Base-by-base conservation (phyloP, 345 rosid genomes). In the Acer campestre region DNA sequence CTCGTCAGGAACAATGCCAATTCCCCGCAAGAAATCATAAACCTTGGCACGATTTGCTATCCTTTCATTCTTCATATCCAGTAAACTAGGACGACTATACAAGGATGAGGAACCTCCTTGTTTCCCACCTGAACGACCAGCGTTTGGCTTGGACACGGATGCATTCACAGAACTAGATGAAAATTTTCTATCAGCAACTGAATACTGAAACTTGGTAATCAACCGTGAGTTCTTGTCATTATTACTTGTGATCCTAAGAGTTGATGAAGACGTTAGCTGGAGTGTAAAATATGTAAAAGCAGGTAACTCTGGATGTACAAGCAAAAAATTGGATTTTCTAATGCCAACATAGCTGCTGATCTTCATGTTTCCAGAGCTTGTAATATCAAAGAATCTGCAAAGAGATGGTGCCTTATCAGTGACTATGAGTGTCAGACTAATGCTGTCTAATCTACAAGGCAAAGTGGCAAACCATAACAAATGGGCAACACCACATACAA, bases 1-100 rank as follows among this genome's bases (percentile, higher is more conserved):
- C 84, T 87, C 92, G 70, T 89, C 92, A 55, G 92, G 97, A 72
- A 86, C 86, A 73, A 95, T 84, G 46, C 97, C 98, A 67, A 92
- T 67, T 40, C 89, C 90, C 58, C 80, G 80, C 74, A 94, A 77
- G 66, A 89, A 94, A 75, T 93, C 93, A 68, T 93, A 93, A 66
- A 94, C 98, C 84, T 67, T 85, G 65, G 91, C 90, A 27, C 97
- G 94, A 79, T 86, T 94, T 9, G 87, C 94, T 31, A 86, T 84
- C 86, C 84, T 91, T 72, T 88, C 90, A 18, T 87, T 88, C 69
- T 91, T 92, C 94, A 90, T 90, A 0, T 89, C 89, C 31, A 80
- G 62, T 70, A 93, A 84, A 77, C 93, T 93, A 49, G 98, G 97
- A 77, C 88, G 93, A 77, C 81, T 77, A 85, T 93, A 93, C 80